Evolutionary conservation across 305 asterid species (phyloP).

Genomic region (Plantago coronopus): DNA sequence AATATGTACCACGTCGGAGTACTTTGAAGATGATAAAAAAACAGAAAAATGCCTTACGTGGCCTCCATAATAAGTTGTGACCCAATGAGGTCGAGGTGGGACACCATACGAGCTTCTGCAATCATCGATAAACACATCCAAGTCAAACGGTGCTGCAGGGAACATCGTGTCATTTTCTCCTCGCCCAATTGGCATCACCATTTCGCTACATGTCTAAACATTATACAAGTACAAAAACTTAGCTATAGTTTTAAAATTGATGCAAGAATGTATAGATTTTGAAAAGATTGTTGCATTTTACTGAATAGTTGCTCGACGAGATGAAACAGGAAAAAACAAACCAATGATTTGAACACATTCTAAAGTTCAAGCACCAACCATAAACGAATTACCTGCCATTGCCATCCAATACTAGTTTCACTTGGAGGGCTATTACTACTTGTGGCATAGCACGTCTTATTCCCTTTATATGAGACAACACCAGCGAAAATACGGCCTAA

Average conservation of each 20-base stretch:
- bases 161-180: conserved; percentile 53
- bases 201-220: conserved; percentile 52
- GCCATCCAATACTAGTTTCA: conserved; percentile 48
- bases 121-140: conserved; percentile 12
- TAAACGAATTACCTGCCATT: conserved; percentile 57
- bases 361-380: neutral
- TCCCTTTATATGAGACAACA: conserved; percentile 36
- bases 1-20: too few species aligned
- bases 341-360: neutral
- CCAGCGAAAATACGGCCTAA: conserved; percentile 50
- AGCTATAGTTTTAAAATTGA: too few species aligned
- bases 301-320: neutral
- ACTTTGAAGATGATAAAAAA: neutral
- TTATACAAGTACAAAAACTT: neutral
- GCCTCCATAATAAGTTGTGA: conserved; percentile 48
- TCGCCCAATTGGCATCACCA: conserved; percentile 59
- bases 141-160: conserved; percentile 36
- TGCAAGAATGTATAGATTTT: neutral
- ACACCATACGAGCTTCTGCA: conserved; percentile 40
- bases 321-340: too few species aligned
- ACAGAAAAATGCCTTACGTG: conserved; percentile 36
- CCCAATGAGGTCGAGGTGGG: conserved; percentile 38
- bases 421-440: neutral
- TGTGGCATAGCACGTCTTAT: conserved; percentile 32
- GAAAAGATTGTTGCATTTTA: neutral